A percentile compares a stretch with the other conserved stretches of the same genome.
Conservation (phyloP, 805 yeast genomes). For the Jamesozyma rosinii region DNA sequence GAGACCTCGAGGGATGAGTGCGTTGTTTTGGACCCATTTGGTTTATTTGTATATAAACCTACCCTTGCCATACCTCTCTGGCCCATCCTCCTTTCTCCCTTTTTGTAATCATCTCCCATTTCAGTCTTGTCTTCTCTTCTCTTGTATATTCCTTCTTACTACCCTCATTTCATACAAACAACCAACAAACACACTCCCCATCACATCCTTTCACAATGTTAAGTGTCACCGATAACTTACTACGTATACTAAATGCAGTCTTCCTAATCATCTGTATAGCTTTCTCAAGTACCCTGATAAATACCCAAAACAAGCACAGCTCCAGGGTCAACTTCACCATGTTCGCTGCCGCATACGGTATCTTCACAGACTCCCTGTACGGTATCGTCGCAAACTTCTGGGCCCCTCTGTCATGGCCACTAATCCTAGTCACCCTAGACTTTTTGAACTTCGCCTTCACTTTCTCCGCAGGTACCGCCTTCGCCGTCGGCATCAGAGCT, state of each 20-base stretch:
- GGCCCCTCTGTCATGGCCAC: slow-evolving; percentile 74
- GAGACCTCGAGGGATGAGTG: no score
- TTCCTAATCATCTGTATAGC: slow-evolving; percentile 76
- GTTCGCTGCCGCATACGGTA: slow-evolving; percentile 80
- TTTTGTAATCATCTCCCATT: neutral
- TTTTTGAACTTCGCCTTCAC: slow-evolving; percentile 85
- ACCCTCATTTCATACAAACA: neutral
- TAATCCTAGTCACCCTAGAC: slow-evolving; percentile 65
- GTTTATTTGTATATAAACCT: neutral
- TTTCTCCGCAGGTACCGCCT: slow-evolving; percentile 87
- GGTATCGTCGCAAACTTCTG: slow-evolving; percentile 71
- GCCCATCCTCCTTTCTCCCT: neutral
- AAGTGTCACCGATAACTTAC: slow-evolving; percentile 63
- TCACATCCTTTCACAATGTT: slow-evolving; percentile 35
- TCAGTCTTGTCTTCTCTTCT: no score
- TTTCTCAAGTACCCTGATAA: slow-evolving; percentile 79
- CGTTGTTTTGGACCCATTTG: no score
- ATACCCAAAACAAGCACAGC: slow-evolving; percentile 43
- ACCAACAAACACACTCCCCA: neutral
- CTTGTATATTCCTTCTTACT: neutral
- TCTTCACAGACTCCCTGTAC: slow-evolving; percentile 71
- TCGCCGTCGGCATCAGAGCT: slow-evolving; percentile 80
- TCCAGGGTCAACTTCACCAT: slow-evolving; percentile 85
- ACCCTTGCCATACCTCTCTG: neutral
- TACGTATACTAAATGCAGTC: slow-evolving; percentile 67